Conservation (phyloP, 1,284 basidiomycete species). For the Pulveroboletus sp. region DNA sequence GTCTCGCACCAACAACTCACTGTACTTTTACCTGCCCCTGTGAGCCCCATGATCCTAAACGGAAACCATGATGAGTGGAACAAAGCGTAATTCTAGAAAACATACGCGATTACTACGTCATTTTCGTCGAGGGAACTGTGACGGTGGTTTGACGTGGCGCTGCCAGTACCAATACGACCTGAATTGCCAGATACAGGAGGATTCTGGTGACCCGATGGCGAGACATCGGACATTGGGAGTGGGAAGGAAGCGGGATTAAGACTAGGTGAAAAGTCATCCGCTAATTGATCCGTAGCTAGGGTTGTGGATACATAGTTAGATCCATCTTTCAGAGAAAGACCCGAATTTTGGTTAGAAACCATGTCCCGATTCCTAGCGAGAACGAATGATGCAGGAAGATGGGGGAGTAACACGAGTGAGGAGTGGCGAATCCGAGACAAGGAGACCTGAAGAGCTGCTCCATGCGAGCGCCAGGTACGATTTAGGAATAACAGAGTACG, state of each 20-base stretch:
- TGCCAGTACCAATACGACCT: neutral
- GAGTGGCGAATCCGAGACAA: neutral
- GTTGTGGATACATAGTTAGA: too few relatives aligned
- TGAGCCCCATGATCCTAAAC: conserved; percentile 43
- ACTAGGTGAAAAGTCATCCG: neutral
- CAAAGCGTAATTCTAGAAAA: neutral
- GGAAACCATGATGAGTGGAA: neutral
- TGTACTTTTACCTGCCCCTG: conserved; percentile 44
- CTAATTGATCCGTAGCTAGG: too few relatives aligned
- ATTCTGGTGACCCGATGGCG: neutral
- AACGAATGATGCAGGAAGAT: neutral
- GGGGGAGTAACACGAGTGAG: neutral
- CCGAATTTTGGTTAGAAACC: neutral
- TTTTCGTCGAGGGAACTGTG: neutral
- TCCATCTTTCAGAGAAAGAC: neutral
- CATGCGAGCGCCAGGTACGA: neutral
- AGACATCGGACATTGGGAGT: neutral
- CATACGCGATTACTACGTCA: conserved; percentile 24
- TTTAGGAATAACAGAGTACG: neutral
- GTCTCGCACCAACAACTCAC: conserved; percentile 21
- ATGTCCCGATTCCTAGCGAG: neutral
- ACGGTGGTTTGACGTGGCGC: neutral
- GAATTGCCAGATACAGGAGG: neutral
- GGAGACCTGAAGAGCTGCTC: neutral
- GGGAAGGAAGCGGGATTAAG: neutral